Percentiles rank a stretch among this genome's conserved stretches.
Evolutionary conservation across 2,329 filamentous ascomycete species (phyloP).

Genomic region (Colletotrichum sublineola): DNA sequence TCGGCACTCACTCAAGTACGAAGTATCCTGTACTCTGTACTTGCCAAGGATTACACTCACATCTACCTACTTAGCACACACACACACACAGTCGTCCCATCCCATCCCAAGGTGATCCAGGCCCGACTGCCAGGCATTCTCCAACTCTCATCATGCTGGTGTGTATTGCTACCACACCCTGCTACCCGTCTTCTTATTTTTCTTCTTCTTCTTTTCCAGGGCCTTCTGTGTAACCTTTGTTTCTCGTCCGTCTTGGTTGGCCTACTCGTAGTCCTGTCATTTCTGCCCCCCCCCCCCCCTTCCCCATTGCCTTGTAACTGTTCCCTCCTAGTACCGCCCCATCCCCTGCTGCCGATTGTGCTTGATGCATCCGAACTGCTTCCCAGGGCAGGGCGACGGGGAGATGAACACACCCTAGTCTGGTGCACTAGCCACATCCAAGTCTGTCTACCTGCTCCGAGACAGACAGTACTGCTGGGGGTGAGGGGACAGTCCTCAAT

Average conservation of each 20-base stretch:
- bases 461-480: conserved; percentile 16
- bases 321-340: conserved; percentile 28
- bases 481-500: conserved; percentile 37
- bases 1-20: background rate
- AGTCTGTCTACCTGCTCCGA: conserved; percentile 27
- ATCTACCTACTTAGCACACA: background rate
- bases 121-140: background rate
- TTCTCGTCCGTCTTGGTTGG: conserved; percentile 33
- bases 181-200: conserved; percentile 2
- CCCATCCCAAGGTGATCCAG: conserved; percentile 8
- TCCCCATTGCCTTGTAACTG: conserved; percentile 33
- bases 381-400: conserved; percentile 27
- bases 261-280: conserved; percentile 33
- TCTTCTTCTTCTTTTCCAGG: conserved; percentile 5
- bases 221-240: conserved; percentile 22
- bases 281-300: conserved; percentile 27
- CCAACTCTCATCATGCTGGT: background rate
- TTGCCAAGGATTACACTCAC: background rate
- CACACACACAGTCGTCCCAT: background rate
- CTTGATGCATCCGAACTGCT: conserved; percentile 41
- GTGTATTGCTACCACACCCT: conserved; percentile 1
- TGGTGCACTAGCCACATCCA: conserved; percentile 41
- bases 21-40: background rate
- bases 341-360: conserved; percentile 29
- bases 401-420: conserved; percentile 39